phyloP scores from a whole-genome alignment of 768 basidiomycete genomes.

The Xerocomellus intermedius region DNA sequence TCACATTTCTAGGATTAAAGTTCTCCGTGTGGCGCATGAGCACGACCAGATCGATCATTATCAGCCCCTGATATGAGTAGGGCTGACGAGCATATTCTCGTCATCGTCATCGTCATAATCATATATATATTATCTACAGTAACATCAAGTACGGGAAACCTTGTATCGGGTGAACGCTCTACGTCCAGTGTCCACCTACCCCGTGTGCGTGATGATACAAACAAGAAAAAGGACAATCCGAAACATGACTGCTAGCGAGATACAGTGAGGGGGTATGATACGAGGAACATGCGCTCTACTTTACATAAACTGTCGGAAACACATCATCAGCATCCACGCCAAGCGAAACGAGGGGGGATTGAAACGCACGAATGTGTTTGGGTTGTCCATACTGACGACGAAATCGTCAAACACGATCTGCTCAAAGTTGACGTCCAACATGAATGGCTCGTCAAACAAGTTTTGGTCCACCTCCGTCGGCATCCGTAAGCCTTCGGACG shows the following conservation, averaged over 20 bases:
- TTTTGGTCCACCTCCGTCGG: constrained; percentile 18
- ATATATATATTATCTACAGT: background rate
- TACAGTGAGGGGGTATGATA: background rate
- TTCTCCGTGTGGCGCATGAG: background rate
- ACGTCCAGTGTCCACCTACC: constrained; percentile 9
- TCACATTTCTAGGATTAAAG: background rate
- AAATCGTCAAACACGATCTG: constrained; percentile 28
- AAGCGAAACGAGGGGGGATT: background rate
- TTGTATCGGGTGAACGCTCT: constrained; percentile 6
- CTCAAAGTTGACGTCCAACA: constrained; percentile 30
- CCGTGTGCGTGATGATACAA: background rate
- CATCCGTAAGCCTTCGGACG: background rate
- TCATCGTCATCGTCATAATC: background rate
- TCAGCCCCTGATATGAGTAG: background rate
- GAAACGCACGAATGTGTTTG: constrained; percentile 36
- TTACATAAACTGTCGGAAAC: constrained; percentile 24
- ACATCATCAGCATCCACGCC: constrained; percentile 8
- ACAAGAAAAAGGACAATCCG: background rate
- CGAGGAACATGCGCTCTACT: background rate
- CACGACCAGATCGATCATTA: constrained; percentile 8
- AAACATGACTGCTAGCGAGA: background rate
- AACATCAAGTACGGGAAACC: background rate
- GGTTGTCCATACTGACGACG: constrained; percentile 17
- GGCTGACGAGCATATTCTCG: constrained; percentile 1
- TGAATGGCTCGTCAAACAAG: constrained; percentile 30